These are phyloP conservation scores for Nakaseomyces uthaithaninus DNA, from an alignment of 1,139 yeast species.

Conservation along the genomic window DNA sequence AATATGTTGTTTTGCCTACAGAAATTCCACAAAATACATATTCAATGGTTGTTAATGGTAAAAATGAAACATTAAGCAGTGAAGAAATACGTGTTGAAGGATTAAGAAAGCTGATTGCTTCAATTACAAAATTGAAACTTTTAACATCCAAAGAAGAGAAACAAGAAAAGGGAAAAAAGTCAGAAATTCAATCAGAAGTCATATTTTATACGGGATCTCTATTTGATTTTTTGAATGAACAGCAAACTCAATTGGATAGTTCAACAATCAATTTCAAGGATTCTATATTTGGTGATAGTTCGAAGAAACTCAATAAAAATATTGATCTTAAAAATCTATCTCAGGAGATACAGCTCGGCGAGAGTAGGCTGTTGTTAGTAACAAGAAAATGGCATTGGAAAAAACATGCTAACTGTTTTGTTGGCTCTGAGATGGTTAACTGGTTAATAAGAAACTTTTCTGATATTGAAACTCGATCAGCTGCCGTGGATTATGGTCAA, in stretches of 20 bases:
- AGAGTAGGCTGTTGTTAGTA: conserved; percentile 48
- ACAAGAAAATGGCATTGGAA: conserved; percentile 92
- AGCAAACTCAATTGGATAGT: conserved; percentile 21
- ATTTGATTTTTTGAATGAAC: conserved; percentile 55
- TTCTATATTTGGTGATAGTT: conserved; percentile 31
- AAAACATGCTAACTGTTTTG: conserved; percentile 65
- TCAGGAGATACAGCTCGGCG: conserved; percentile 53
- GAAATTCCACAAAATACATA: conserved; percentile 50
- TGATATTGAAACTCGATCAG: conserved; percentile 74
- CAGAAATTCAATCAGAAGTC: conserved; percentile 62
- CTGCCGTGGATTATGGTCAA: conserved; percentile 76
- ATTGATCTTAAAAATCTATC: conserved; percentile 47
- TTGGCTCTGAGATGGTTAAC: conserved; percentile 77
- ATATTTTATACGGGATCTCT: conserved; percentile 83
- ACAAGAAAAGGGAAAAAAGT: conserved; percentile 34
- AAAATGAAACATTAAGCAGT: conserved; percentile 57
- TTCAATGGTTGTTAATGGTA: conserved; percentile 33
- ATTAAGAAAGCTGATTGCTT: conserved; percentile 57
- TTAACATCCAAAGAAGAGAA: conserved; percentile 38
- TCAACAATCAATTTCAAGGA: conserved; percentile 25
- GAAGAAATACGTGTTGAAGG: conserved; percentile 91
- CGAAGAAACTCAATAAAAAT: conserved; percentile 35
- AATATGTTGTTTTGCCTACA: conserved; percentile 77
- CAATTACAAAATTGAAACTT: conserved; percentile 55
- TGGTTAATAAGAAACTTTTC: conserved; percentile 76